Evolutionary conservation across 306 rosid genomes (phyloP), one percentile per base, ranked within the genome.

Genomic region (Abrus precatorius): DNA sequence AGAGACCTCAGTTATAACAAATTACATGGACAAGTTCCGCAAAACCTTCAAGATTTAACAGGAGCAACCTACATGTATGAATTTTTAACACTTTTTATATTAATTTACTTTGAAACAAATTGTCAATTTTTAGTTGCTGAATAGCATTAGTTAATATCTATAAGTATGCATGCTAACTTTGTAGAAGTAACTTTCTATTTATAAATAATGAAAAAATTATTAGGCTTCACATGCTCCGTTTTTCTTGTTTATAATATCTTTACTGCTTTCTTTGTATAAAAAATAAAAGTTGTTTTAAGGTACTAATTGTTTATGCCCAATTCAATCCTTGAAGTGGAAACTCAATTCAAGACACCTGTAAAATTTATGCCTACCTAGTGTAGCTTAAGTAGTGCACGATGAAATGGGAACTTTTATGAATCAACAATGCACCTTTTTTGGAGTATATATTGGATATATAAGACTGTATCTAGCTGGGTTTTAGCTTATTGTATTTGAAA

Each of bases 1-100:
- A 92, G 93, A 72, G 97, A 92, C 77, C 87, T 92, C 41, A 90
- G 97, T 83, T 92, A 84, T 45, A 90, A 92, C 85, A 89, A 84
- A 54, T 70, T 90, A 71, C 27, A 48, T 0, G 97, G 92, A 54
- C 34, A 1, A 54, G 75, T 90, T 61, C 89, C 91, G 0, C 13
- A 3, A 14, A 77, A 11, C 76, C 50, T 60, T 68, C 1, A 1
- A 3, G 28, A 38, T 5, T 79, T 86, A 50, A 1, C 5, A 40
- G 0, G 7, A 0, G 2, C 48, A 40, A 36, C 71, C 5, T 20
- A 76, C 75, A 52, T 89, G 97, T 92, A 85, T 83, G 91, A 59
- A 50, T 65, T 48, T 43, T 28, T 43, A 2, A 13, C 30, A 3
- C 52, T 14, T 47, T 62, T 1, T 2, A 38, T 61, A 9, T n/a